phyloP scores from a whole-genome alignment of 1,284 basidiomycete genomes.

The Agaricales sp. region DNA sequence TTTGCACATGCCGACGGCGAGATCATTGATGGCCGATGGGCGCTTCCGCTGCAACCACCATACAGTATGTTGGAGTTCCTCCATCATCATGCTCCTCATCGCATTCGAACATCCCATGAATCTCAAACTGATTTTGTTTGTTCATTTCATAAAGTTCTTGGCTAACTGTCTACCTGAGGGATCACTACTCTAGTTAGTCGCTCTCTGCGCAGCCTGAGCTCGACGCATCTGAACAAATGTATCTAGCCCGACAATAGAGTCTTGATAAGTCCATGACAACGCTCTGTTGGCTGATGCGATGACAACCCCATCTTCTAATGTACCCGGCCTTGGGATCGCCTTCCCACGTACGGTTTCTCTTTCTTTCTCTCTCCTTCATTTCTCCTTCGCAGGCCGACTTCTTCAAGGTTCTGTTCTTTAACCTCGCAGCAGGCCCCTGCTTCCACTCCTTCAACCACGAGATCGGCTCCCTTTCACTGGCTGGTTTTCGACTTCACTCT shows the following conservation, averaged over 20 bases:
- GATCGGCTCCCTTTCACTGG: constrained; percentile 30
- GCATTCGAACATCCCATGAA: too few relatives aligned
- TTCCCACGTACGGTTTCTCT: neutral
- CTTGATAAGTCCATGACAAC: neutral
- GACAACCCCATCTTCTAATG: neutral
- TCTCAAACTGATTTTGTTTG: too few relatives aligned
- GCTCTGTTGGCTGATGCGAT: neutral
- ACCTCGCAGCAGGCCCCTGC: constrained; percentile 25
- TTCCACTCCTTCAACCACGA: constrained; percentile 6
- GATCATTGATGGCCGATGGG: too few relatives aligned
- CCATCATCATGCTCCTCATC: too few relatives aligned
- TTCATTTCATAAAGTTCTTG: too few relatives aligned
- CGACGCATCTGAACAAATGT: neutral
- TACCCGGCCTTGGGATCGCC: neutral
- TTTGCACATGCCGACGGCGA: too few relatives aligned
- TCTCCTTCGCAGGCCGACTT: constrained; percentile 4
- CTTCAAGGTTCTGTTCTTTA: neutral
- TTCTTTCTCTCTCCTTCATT: neutral
- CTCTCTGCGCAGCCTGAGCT: too few relatives aligned
- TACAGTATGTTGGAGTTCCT: too few relatives aligned
- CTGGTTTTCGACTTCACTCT: constrained; percentile 16
- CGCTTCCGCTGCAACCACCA: too few relatives aligned
- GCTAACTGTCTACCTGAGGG: too few relatives aligned
- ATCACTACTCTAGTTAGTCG: too few relatives aligned
- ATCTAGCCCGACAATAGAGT: neutral